Base-by-base conservation (phyloP, 495 filamentous ascomycete species). In the Xylona heveae region DNA sequence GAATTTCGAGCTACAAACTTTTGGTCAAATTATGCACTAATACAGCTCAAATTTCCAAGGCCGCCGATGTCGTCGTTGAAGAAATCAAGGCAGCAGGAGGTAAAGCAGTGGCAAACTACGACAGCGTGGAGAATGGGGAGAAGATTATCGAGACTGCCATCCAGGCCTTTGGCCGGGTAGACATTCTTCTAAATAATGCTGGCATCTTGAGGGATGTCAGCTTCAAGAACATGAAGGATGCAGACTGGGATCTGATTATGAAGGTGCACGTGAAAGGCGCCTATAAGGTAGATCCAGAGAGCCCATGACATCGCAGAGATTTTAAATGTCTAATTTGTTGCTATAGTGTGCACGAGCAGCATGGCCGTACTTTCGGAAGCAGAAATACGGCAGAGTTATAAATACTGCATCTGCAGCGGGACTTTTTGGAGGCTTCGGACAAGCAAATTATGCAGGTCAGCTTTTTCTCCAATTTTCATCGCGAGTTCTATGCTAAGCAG, bases 161-260 rank as follows among this genome's bases (percentile, higher is more conserved):
- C 46, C 69, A 85, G 60, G 66, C 62, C 40, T 97, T 83, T 45
- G 90, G 88, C 41, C 76, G 84, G 40, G 69, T 97, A 50, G 88
- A 97, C 56, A 61, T 97, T 29, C 72, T 97, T 40, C 69, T 95
- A 53, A 97, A 97, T 67, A 97, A 95, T 50, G 88, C 88, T 37
- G 88, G 88, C 48, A 97, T 97, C 47, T 66, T 97, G 34, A 77
- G 88, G 36, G 88, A 97, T 62, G 49, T 97, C 46, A 82, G 75
- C 62, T 95, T 97, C 60, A 92, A 91, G 71, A 97, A 97, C 57
- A 93, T 95, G 81, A 83, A 74, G 50, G 85, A 95, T 50, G 52
- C 71, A 49, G 90, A 97, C 53, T 97, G 90, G 88, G 90, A 97
- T 48, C 55, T 95, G 38, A 73, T 94, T 49, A 74, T 84, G 50